Percentiles rank a stretch among this genome's conserved stretches.
phyloP scores from a whole-genome alignment of 2,329 filamentous ascomycete species.

The Trichophyton mentagrophytes region DNA sequence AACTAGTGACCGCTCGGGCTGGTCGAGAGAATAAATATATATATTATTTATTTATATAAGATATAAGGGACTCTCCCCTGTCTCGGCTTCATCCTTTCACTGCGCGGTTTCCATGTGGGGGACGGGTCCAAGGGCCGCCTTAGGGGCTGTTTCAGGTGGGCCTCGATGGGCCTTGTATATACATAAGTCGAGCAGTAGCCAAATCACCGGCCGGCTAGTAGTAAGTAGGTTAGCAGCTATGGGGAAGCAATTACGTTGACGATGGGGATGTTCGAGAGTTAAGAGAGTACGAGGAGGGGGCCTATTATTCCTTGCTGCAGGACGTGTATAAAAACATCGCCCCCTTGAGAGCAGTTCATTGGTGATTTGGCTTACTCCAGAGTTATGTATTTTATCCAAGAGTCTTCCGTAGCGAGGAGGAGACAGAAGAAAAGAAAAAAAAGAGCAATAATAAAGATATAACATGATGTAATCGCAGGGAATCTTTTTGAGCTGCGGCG shows the following conservation, averaged over 20 bases:
- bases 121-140: neutral
- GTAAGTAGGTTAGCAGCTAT: too few species aligned
- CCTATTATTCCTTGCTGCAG: neutral
- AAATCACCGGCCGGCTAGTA: neutral
- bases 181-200: neutral
- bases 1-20: neutral
- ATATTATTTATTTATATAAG: neutral
- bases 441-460: neutral
- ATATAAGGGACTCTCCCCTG: neutral
- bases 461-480: conserved; percentile 1
- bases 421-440: neutral
- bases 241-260: neutral
- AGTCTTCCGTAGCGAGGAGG: neutral
- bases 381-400: neutral
- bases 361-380: neutral
- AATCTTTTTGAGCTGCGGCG: neutral
- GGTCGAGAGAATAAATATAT: neutral
- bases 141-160: neutral
- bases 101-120: neutral
- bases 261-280: neutral
- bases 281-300: too few species aligned
- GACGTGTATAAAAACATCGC: neutral
- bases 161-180: too few species aligned
- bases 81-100: neutral
- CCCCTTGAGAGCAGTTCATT: neutral